phyloP scores from a whole-genome alignment of 2,329 filamentous ascomycete species.

The Phoma sp. region DNA sequence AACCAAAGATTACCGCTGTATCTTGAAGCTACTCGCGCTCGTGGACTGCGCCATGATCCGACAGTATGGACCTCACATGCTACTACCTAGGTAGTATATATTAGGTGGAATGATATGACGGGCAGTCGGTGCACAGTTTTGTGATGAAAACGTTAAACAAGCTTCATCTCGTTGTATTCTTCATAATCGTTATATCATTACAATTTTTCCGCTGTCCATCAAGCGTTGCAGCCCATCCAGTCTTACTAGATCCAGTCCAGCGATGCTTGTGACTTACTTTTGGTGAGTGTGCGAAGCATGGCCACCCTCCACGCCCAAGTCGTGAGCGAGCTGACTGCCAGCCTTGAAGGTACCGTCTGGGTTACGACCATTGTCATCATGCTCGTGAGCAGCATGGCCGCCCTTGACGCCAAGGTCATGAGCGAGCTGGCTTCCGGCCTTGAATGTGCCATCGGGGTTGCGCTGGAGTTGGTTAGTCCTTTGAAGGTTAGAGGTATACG shows the following conservation, averaged over 20 bases:
- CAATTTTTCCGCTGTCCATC: background rate
- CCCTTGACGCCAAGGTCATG: slow-evolving; percentile 46
- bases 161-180: background rate
- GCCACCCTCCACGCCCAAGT: slow-evolving; percentile 44
- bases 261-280: background rate
- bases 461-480: slow-evolving; percentile 9
- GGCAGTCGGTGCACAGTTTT: background rate
- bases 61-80: too few species aligned
- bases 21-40: too few species aligned
- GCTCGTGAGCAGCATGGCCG: slow-evolving; percentile 34
- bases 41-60: too few species aligned
- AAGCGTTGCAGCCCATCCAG: too few species aligned
- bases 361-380: slow-evolving; percentile 38
- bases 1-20: too few species aligned
- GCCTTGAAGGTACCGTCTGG: slow-evolving; percentile 52
- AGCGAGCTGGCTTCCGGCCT: slow-evolving; percentile 45
- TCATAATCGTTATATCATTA: slow-evolving; percentile 1
- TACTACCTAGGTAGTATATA: too few species aligned
- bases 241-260: background rate
- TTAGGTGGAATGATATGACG: too few species aligned
- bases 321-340: slow-evolving; percentile 44
- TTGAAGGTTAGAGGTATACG: background rate
- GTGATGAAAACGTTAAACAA: background rate
- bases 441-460: slow-evolving; percentile 55
- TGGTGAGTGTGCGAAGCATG: slow-evolving; percentile 30